Percentiles rank a stretch among this genome's conserved stretches.
Evolutionary conservation across 108 stramenopile genomes (phyloP).

Genomic region (Skeletonema tropicum): DNA sequence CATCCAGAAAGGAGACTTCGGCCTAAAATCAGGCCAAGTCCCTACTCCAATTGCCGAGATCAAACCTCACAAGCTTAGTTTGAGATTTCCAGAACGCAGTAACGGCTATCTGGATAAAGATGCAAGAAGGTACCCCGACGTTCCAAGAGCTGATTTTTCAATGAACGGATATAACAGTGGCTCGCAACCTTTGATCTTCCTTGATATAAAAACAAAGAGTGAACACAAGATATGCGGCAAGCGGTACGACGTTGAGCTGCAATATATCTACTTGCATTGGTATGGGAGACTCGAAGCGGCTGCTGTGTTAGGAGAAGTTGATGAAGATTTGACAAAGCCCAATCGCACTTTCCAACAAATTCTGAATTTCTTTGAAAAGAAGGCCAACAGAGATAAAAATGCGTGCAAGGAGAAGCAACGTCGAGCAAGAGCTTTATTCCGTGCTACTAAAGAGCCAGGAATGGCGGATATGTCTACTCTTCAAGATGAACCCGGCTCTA

Average conservation of each 20-base stretch:
- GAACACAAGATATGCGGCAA: slow-evolving; percentile 69
- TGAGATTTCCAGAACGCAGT: slow-evolving; percentile 26
- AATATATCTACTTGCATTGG: slow-evolving; percentile 33
- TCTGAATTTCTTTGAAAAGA: slow-evolving; percentile 38
- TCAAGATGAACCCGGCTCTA: slow-evolving; percentile 4
- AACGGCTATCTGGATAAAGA: not conserved
- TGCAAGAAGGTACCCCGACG: slow-evolving; percentile 2
- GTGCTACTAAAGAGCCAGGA: not conserved
- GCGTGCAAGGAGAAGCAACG: slow-evolving; percentile 22
- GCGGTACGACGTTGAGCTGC: slow-evolving; percentile 74
- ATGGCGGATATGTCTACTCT: not conserved
- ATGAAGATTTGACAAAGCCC: not conserved
- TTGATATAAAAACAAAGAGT: slow-evolving; percentile 65
- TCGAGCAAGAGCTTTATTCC: slow-evolving; percentile 32
- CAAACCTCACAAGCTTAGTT: slow-evolving; percentile 35
- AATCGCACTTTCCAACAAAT: slow-evolving; percentile 40
- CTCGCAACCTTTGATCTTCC: slow-evolving; percentile 40
- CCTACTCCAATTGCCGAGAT: slow-evolving; percentile 29
- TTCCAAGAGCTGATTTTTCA: slow-evolving; percentile 37
- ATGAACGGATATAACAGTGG: slow-evolving; percentile 36
- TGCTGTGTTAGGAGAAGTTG: slow-evolving; percentile 36
- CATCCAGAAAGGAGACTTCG: slow-evolving; percentile 24
- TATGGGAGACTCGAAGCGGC: slow-evolving; percentile 35
- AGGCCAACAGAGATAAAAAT: slow-evolving; percentile 30
- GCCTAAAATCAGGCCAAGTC: not conserved